A percentile compares a stretch with the other conserved stretches of the same genome.
Evolutionary conservation across 2,329 filamentous ascomycete genomes (phyloP).

Genomic region (Beauveria medogensis): DNA sequence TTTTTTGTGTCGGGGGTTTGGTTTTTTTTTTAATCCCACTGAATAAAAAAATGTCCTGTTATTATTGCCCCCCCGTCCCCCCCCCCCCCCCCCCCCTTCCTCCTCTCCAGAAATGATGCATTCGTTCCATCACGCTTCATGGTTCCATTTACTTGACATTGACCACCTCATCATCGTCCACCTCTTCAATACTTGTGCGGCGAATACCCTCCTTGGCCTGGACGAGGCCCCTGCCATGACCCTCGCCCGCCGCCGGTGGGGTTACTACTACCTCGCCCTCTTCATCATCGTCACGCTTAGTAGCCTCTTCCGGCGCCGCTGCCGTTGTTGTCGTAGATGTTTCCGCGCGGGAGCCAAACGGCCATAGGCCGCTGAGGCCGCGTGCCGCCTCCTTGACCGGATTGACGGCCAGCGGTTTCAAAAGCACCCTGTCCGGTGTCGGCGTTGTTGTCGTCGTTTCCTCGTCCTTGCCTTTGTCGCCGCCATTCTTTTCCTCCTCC

Average conservation of each 20-base stretch:
- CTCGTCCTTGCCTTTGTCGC: constrained; percentile 13
- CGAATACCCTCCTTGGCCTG: constrained; percentile 46
- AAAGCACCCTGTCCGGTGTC: constrained; percentile 34
- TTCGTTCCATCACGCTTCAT: not conserved
- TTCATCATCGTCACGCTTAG: constrained; percentile 17
- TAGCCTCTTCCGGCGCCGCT: constrained; percentile 29
- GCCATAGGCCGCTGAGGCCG: constrained; percentile 48
- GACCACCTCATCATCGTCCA: constrained; percentile 41
- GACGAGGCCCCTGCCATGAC: constrained; percentile 29
- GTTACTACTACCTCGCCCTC: constrained; percentile 17
- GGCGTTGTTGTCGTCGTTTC: not conserved
- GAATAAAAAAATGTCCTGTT: no score
- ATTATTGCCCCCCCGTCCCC: no score
- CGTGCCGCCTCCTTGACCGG: constrained; percentile 34
- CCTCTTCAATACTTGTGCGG: constrained; percentile 52
- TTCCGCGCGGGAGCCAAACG: constrained; percentile 36
- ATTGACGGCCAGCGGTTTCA: constrained; percentile 48
- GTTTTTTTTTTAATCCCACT: no score
- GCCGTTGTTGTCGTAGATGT: constrained; percentile 30
- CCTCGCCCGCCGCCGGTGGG: constrained; percentile 20
- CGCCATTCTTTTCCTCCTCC: constrained; percentile 33
- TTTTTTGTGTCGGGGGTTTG: no score
- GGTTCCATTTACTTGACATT: not conserved
- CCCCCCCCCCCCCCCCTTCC: not conserved
- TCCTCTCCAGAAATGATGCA: not conserved